Evolutionary conservation across 495 filamentous ascomycete species (phyloP), one percentile per base, ranked within the genome.

Genomic region (Glonium stellatum): DNA sequence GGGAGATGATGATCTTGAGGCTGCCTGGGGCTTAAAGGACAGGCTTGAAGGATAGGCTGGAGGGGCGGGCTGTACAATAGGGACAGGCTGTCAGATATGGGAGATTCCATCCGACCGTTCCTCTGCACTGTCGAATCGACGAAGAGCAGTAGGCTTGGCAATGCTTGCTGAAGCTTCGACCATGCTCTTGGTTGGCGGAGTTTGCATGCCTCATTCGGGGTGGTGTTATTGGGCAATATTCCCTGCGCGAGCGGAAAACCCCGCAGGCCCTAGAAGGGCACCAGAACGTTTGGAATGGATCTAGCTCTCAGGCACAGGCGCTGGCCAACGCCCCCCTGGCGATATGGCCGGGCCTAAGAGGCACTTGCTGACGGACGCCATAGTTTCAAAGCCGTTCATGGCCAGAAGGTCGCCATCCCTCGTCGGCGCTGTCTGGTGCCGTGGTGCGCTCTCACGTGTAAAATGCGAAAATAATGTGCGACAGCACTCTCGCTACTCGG

Each of bases 161-260:
- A 51, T 51, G 48, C 48, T 51, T 51, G 48, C 48, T 51, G 48
- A 25, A 51, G 48, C 48, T 51, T 51, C 48, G 48, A 31, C 48
- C 19, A 51, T 44, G 39, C 39, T 44, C 39, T 44, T 13, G 39
- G 1, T 44, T 44, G 39, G 13, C 13, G 2, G 39, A 44, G 12
- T 44, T n/a, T 44, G 39, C 39, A 15, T 13, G 39, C 39, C 27
- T 31, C 27, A 31, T 31, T 31, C 27, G 44, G 13, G 44, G 18
- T 22, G 44, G 44, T 18, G 44, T 48, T 18, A 48, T 48, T 19
- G 44, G 44, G 11, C 44, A 18, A 48, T 18, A 18, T 12, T 19
- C 44, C 44, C 22, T 48, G 44, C 9, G 8, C 44, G 44, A 48
- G 22, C 22, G 8, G 27, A 31, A 19, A 18, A 48, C 44, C 41